Evolutionary conservation across 139 green algal species (phyloP), one percentile per base, ranked within the genome.

Genomic region (Chlorella sorokiniana): DNA sequence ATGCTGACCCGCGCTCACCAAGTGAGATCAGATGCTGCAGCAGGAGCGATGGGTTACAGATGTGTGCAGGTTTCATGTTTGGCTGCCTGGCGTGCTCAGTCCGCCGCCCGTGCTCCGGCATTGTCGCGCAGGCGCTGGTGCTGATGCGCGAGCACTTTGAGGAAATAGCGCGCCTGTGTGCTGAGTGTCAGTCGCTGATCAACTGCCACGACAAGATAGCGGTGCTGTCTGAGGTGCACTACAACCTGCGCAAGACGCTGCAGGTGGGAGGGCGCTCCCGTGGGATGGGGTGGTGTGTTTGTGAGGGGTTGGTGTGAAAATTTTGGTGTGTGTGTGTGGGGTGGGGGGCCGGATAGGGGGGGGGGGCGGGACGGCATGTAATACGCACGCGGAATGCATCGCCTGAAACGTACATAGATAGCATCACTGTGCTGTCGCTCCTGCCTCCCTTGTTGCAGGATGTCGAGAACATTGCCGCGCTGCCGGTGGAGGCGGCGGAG

Each of bases 171-270:
- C 83, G 76, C 54, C 87, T 97, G 40, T 97, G 93, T 79, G 88
- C 78, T 22, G 94, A 97, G 82, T 95, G 89, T 81, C 35, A 88
- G 2, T 83, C 73, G 9, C 80, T 96, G 42, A 91, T 97, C 3
- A 88, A 95, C 51, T 86, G 94, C 82, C 89, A 94, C 51, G 93
- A 95, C 61, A 92, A 91, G 79, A 96, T 97, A 70, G 83, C 89
- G 56, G 62, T 88, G 35, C 86, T 97, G 59, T 87, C 73, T 37
- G 83, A 89, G 25, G 90, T 94, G 44, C 90, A 95, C 78, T 81
- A 80, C 65, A 97, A 97, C 83, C 65, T 97, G 78, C 63, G 83
- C 44, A 90, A 92, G 77, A 92, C 88, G n/a, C 74, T 92, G 51
- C 59, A 86, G 79, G 79, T 84, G 52, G 22, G 69, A 22, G 64